Percentiles rank a stretch among this genome's conserved stretches.
phyloP scores from a whole-genome alignment of 768 basidiomycete species.

The Tulasnella sp. region DNA sequence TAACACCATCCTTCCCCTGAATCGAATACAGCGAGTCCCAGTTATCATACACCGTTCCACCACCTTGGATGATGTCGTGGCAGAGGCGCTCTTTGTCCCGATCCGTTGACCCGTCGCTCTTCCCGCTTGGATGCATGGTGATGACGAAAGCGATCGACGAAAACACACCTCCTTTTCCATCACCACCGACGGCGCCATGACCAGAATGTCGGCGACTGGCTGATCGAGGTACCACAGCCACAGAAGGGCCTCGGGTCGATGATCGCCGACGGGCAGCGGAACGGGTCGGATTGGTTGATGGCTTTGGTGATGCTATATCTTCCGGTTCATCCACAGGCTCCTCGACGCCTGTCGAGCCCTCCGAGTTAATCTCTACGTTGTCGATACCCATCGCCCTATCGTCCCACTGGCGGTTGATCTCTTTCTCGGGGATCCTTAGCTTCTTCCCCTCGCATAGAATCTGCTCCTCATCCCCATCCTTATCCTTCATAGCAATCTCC shows the following conservation, averaged over 20 bases:
- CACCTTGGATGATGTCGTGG: slow-evolving; percentile 12
- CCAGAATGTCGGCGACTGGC: background rate
- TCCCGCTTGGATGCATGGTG: slow-evolving; percentile 1
- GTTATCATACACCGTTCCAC: slow-evolving; percentile 19
- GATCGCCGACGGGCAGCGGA: background rate
- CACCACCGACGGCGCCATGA: background rate
- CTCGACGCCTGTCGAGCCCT: background rate
- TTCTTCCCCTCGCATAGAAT: background rate
- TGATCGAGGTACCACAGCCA: background rate
- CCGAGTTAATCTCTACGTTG: background rate
- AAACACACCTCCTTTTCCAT: slow-evolving; percentile 2
- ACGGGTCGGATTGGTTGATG: background rate
- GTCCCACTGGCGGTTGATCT: slow-evolving; percentile 1
- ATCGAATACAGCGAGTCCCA: slow-evolving; percentile 19
- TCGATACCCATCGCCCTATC: background rate
- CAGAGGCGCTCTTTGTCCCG: background rate
- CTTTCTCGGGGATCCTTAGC: background rate
- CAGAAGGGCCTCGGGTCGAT: background rate
- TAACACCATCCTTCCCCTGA: background rate
- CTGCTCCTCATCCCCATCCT: background rate
- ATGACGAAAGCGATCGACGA: slow-evolving; percentile 10
- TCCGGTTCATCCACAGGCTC: background rate
- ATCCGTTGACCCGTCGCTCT: background rate
- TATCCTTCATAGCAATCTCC: background rate
- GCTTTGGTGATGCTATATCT: background rate